Conservation (phyloP, 306 rosid genomes). For the Lagenaria siceraria region DNA sequence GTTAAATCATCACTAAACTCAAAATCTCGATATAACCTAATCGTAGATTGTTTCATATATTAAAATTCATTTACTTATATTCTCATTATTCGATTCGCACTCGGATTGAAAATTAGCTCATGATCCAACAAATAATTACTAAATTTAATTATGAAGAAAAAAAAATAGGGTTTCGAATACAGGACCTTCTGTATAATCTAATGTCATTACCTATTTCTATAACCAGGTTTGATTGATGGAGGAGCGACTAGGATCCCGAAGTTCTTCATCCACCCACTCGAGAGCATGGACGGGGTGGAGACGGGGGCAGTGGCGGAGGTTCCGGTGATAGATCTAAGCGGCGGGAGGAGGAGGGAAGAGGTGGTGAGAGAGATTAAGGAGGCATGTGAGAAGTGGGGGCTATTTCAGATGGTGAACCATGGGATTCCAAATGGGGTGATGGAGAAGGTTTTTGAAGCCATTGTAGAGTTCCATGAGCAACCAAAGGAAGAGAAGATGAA, state of each 20-base stretch:
- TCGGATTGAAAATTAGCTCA: not conserved
- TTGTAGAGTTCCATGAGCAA: conserved; percentile 50
- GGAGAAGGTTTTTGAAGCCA: conserved; percentile 33
- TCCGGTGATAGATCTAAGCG: conserved; percentile 14
- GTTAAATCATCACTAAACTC: not conserved
- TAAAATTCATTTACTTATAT: no score
- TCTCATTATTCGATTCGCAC: not conserved
- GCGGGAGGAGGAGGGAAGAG: no score
- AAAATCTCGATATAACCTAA: no score
- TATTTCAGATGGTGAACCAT: conserved; percentile 71
- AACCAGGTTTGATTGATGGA: conserved; percentile 38
- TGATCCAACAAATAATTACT: no score
- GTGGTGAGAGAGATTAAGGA: not conserved
- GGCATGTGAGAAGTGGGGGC: conserved; percentile 61
- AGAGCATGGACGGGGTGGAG: not conserved
- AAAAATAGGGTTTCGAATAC: no score
- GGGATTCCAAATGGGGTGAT: conserved; percentile 38
- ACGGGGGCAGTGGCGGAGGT: conserved; percentile 10
- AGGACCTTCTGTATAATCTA: no score
- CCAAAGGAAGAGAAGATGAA: conserved; percentile 44
- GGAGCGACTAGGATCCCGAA: conserved; percentile 47
- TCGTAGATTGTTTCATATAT: no score
- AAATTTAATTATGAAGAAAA: no score
- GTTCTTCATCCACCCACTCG: conserved; percentile 45
- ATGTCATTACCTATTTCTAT: not conserved